These are phyloP conservation scores for Pseudogymnoascus sp. DNA, from an alignment of 2,329 filamentous ascomycete species.

Conservation along the genomic window DNA sequence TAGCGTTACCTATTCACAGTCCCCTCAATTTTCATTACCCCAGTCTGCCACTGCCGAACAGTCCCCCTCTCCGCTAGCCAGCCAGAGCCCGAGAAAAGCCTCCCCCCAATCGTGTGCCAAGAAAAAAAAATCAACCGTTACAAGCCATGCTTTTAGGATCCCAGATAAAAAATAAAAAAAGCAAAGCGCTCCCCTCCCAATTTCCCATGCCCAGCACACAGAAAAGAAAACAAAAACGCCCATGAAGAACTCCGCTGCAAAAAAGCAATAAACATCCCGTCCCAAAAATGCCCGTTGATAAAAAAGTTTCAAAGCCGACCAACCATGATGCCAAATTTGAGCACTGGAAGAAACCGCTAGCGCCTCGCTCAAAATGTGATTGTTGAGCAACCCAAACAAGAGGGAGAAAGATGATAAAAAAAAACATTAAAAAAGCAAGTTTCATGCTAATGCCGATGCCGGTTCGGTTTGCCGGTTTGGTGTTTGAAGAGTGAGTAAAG, in stretches of 20 bases:
- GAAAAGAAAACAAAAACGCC: not conserved
- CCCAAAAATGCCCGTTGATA: not conserved
- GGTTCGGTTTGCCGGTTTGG: not conserved
- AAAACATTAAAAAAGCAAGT: slow-evolving; percentile 5
- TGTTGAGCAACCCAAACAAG: not conserved
- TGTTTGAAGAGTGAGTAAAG: not conserved
- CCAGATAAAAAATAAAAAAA: not conserved
- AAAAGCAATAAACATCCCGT: not conserved
- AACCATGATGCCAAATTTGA: not conserved
- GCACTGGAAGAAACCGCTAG: not conserved
- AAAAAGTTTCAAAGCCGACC: not conserved
- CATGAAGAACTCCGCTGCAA: not conserved
- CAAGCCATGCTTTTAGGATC: slow-evolving; percentile 8
- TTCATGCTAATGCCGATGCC: slow-evolving; percentile 9
- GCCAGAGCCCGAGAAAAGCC: not conserved
- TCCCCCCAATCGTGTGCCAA: not conserved
- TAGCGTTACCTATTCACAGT: not conserved
- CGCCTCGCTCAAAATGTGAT: slow-evolving; percentile 7
- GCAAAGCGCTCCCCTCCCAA: slow-evolving; percentile 1
- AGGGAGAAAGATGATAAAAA: not conserved
- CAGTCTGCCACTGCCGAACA: not conserved
- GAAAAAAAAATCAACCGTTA: not conserved
- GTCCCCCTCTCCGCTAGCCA: not conserved
- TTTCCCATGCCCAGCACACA: not conserved
- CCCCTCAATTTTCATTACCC: slow-evolving; percentile 7